Evolutionary conservation across 2,329 filamentous ascomycete species (phyloP).

Genomic region (Aspergillus amoenus): DNA sequence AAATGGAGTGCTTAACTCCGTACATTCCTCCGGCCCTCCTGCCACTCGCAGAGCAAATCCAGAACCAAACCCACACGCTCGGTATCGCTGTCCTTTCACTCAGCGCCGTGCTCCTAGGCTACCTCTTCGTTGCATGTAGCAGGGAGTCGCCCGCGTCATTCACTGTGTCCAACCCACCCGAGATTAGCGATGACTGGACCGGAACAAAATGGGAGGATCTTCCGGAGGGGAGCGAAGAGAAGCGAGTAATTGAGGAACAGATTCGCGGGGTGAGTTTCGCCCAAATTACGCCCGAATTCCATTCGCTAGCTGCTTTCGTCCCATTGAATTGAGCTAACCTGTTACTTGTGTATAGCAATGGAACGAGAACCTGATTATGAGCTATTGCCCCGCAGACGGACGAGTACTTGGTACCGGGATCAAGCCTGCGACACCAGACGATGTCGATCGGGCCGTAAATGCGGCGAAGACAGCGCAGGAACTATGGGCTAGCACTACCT

Average conservation of each 20-base stretch:
- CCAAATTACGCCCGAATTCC: neutral
- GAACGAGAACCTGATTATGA: slow-evolving; percentile 41
- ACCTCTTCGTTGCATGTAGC: slow-evolving; percentile 28
- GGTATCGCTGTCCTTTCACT: slow-evolving; percentile 30
- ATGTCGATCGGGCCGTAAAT: slow-evolving; percentile 75
- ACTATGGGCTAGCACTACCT: slow-evolving; percentile 75
- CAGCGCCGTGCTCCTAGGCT: slow-evolving; percentile 31
- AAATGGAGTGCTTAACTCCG: slow-evolving; percentile 26
- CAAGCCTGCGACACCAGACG: slow-evolving; percentile 71
- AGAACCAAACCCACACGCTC: slow-evolving; percentile 22
- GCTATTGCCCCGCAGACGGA: slow-evolving; percentile 77
- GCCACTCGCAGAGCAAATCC: slow-evolving; percentile 19
- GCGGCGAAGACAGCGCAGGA: slow-evolving; percentile 72
- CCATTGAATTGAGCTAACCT: neutral
- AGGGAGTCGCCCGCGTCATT: slow-evolving; percentile 38
- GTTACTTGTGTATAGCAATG: slow-evolving; percentile 32
- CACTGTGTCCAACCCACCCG: slow-evolving; percentile 38
- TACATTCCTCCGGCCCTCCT: slow-evolving; percentile 24
- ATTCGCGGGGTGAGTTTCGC: slow-evolving; percentile 35
- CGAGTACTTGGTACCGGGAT: slow-evolving; percentile 66
- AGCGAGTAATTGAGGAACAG: slow-evolving; percentile 38
- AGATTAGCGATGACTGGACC: slow-evolving; percentile 31
- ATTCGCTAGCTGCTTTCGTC: neutral
- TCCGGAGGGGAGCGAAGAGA: slow-evolving; percentile 27
- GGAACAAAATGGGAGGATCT: slow-evolving; percentile 39